A percentile compares a stretch with the other conserved stretches of the same genome.
These are phyloP conservation scores for Waltergamsia citrina DNA, from an alignment of 2,329 filamentous ascomycete species.

Conservation along the genomic window DNA sequence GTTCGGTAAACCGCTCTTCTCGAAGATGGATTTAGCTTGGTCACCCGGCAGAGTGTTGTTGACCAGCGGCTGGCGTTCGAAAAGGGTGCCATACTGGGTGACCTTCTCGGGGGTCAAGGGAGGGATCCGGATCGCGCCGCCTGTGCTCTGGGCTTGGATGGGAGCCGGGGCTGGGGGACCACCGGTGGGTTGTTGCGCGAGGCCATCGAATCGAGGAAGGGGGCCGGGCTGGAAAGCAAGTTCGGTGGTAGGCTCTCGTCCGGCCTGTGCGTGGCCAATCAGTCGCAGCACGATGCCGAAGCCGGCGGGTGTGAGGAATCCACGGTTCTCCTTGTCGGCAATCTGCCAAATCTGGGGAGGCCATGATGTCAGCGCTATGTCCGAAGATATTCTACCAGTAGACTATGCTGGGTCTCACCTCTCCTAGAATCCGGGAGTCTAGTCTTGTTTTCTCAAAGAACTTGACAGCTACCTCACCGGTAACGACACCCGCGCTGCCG, in stretches of 20 bases:
- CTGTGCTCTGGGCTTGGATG: slow-evolving; percentile 48
- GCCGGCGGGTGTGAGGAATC: slow-evolving; percentile 82
- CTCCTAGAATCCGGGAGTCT: slow-evolving; percentile 74
- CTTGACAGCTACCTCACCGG: slow-evolving; percentile 89
- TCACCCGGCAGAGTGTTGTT: slow-evolving; percentile 70
- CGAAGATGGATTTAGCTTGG: slow-evolving; percentile 87
- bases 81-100: slow-evolving; percentile 78
- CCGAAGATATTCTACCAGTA: too few species aligned
- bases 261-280: slow-evolving; percentile 91
- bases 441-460: slow-evolving; percentile 97
- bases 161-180: slow-evolving; percentile 33
- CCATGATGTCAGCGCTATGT: neutral
- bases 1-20: slow-evolving; percentile 82
- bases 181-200: slow-evolving; percentile 15
- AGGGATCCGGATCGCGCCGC: slow-evolving; percentile 74
- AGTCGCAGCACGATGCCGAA: slow-evolving; percentile 89
- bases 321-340: slow-evolving; percentile 91
- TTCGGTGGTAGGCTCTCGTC: slow-evolving; percentile 70
- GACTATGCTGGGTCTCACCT: slow-evolving; percentile 55
- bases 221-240: slow-evolving; percentile 78
- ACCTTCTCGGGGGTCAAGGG: slow-evolving; percentile 83
- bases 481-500: slow-evolving; percentile 86
- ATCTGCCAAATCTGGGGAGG: slow-evolving; percentile 87
- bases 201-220: slow-evolving; percentile 83
- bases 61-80: slow-evolving; percentile 77